Base-by-base conservation (phyloP, 1,139 yeast genomes). In the Wickerhamomyces sp. region DNA sequence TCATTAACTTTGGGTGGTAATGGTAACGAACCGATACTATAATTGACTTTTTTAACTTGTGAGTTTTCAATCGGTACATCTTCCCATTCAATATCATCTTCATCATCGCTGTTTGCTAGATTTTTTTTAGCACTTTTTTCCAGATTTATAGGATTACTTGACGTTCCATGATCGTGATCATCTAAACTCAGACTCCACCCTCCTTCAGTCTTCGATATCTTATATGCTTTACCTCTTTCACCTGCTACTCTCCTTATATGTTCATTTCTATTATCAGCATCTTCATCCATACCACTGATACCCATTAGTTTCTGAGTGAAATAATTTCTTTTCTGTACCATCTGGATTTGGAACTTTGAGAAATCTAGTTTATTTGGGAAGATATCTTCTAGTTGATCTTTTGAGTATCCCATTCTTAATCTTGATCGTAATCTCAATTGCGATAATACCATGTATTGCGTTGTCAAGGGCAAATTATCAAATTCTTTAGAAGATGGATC, bases 381-480 rank as follows among this genome's bases (percentile, higher is more conserved):
- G 43, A 88, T 65, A 4, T 74, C 67, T 48, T 87, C 86, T 22
- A 94, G 65, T 55, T 94, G 97, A 14, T 86, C 92, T 44, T 88
- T 87, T 0, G 90, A 72, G 56, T 84, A 88, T 0, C 99, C 99
- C 95, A 94, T 83, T 65, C 99, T 79, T 58, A 94, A 73, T 41
- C 99, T 67, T 0, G 97, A 90, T 46, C 88, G 74, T 27, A 89
- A 65, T 40, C 99, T 63, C 16, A 95, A 74, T 41, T 88, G 88
- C 10, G 92, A 87, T 20, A 94, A 64, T 3, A 89, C 76, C 76
- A 88, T 88, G 56, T 92, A 94, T 56, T 89, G 97, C 0, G 96
- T 82, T 0, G 90, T 76, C 40, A 82, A 65, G 0, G 98, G 96
- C 19, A 84, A 60, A 28, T 69, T 70, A 14, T 70, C 68, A 55